Base-by-base conservation (phyloP, 495 filamentous ascomycete genomes). In the Tuber magnatum region DNA sequence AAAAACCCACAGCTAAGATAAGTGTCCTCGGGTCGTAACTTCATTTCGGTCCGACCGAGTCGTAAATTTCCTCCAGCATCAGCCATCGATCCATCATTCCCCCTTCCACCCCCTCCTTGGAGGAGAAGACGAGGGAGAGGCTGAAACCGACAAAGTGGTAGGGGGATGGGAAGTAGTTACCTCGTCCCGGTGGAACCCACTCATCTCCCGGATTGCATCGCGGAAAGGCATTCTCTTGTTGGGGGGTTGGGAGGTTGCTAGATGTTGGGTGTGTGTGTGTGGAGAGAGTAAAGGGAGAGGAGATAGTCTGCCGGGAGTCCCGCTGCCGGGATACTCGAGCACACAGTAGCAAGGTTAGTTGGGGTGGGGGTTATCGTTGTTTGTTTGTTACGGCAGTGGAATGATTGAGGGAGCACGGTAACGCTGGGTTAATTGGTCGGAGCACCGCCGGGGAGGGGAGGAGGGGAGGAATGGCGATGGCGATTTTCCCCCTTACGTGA, bases 11-110 rank as follows among this genome's bases (percentile, higher is more conserved):
- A 93, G 82, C 89, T 91, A 73, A 93, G 84, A 81, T 89, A 92
- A 68, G 91, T 87, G 84, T 92, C 91, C 78, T 93, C 91, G 18
- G 91, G 89, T 73, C 85, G 85, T 78, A 92, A 84, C 88, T 92
- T 83, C 74, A 70, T 75, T 35, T 35, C 39, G 39, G 42, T 65
- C 28, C 72, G 43, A 72, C 72, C 74, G 46, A 65, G 56, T 65
- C 56, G 56, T 32, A 65, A 68, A 48, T 71, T 38, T 48, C 75
- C 74, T 68, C 78, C 73, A 79, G 72, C 77, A 75, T 79, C 77
- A 79, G 77, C 76, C 75, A 65, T 75, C 20, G 56, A 65, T 65
- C 56, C 28, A 65, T 65, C 28, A 65, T 65, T 65, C 56, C 56
- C n/a, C 28, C 32, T 65, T 28, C 56, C 16, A 28, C 28, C 32